Base-by-base conservation (phyloP, 257 asterid species). In the Vinca minor region DNA sequence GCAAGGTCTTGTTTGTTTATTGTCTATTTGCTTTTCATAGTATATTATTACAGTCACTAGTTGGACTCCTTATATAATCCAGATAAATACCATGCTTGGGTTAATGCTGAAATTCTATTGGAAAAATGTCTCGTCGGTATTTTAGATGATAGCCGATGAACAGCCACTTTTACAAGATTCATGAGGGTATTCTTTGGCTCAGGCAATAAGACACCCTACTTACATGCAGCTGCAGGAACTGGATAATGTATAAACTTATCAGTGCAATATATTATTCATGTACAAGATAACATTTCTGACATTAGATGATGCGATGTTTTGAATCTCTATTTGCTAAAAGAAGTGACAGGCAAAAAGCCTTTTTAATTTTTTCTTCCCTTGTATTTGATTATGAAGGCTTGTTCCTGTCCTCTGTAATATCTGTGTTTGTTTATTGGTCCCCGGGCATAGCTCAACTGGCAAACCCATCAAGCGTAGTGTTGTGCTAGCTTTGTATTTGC, bases 31-130 rank as follows among this genome's bases (percentile, higher is more conserved):
- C 48, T 26, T 38, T 34, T 21, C 17, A n/a, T 26, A 2, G 65
- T 18, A 17, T 56, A 39, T 31, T 12, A n/a, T n/a, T 56, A 29
- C n/a, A 18, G 34, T 53, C 57, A 34, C 57, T 21, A 61, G 28
- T 77, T 80, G 84, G 59, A 49, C 70, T 85, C 91, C 91, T 86
- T 70, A 78, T 3, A 34, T 64, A 47, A 21, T 74, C 49, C 78
- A 92, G 98, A 92, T 73, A 89, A 92, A 79, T 81, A 92, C 82
- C 96, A 92, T 74, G 89, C 96, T 57, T 89, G 97, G 97, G 96
- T 93, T 57, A 93, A 93, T 68, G 94, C 87, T 28, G 98, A 93
- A 13, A 80, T 83, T 62, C 67, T 89, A 52, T 34, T 92, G 82
- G 98, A 92, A 77, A 89, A 92, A 77, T 89, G 97, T 70, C 91